Base-by-base conservation (phyloP, 306 rosid genomes). In the Castanea crenata region DNA sequence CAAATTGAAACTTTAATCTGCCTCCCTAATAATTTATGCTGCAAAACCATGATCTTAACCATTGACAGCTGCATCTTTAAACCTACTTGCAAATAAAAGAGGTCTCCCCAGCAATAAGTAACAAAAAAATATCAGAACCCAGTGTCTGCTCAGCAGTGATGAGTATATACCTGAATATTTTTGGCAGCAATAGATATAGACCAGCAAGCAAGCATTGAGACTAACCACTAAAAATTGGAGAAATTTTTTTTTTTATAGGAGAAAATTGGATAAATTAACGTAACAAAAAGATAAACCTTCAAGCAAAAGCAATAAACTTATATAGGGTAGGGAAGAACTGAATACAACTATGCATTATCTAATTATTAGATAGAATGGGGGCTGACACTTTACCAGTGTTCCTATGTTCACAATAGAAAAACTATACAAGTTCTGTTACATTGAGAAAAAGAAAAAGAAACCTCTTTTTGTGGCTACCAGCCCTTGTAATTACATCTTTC, bases 401-500 rank as follows among this genome's bases (percentile, higher is more conserved):
- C 79, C 77, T 49, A 44, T 76, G 71, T 52, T 79, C 56, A 79
- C 71, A 67, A 61, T 55, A 77, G 59, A 76, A 85, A 61, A 73
- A 78, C 82, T 83, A 69, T 75, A 86, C 87, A 87, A 74, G 78
- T 80, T 78, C 82, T 71, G 74, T 74, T 49, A 49, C 16, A 10
- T 49, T 3, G 69, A 57, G 63, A 63, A 77, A 86, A 67, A 70
- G 76, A 82, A 41, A 76, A 75, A 56, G 32, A 34, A 80, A 80
- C 38, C 51, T 68, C 80, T 76, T 74, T 23, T 81, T 68, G 54
- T 35, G 4, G 72, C 82, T 54, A 56, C 56, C 69, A 46, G 41
- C 83, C 75, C 82, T 76, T 65, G 81, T 76, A 84, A 83, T 83
- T 79, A 76, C 88, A 88, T 14, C 78, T 85, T 55, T 29, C 61